Evolutionary conservation across 345 rosid species (phyloP).

Genomic region (Populus deltoides): DNA sequence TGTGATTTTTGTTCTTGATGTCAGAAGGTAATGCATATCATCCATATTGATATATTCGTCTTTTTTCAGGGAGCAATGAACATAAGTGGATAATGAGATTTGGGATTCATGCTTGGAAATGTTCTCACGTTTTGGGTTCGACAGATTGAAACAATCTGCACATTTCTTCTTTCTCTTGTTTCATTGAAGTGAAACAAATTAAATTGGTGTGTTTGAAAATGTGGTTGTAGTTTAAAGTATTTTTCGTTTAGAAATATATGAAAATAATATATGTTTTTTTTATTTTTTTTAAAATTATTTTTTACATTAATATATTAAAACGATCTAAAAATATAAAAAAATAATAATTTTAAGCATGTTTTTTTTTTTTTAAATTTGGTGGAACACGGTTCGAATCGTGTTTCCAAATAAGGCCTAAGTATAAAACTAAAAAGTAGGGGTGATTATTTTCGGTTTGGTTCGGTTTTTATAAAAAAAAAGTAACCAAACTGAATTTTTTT

Average conservation of each 20-base stretch:
- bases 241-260: too few relatives aligned
- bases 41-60: not conserved
- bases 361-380: fast-evolving
- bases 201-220: too few relatives aligned
- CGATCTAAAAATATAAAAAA: too few relatives aligned
- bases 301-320: fast-evolving
- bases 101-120: not conserved
- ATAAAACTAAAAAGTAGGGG: too few relatives aligned
- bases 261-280: too few relatives aligned
- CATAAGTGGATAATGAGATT: not conserved
- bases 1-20: not conserved
- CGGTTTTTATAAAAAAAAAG: too few relatives aligned
- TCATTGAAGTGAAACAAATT: not conserved
- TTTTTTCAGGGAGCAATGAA: not conserved
- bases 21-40: not conserved
- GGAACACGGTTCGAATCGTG: fast-evolving
- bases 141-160: constrained; percentile 47
- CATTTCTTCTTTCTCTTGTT: constrained; percentile 44
- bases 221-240: too few relatives aligned
- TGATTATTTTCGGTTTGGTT: too few relatives aligned
- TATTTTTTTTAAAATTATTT: too few relatives aligned
- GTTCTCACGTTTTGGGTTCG: constrained; percentile 1
- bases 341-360: too few relatives aligned
- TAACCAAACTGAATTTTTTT: too few relatives aligned
- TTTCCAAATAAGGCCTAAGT: too few relatives aligned